Conservation (phyloP, 2,329 filamentous ascomycete species). For the Chalaropsis thielavioides region DNA sequence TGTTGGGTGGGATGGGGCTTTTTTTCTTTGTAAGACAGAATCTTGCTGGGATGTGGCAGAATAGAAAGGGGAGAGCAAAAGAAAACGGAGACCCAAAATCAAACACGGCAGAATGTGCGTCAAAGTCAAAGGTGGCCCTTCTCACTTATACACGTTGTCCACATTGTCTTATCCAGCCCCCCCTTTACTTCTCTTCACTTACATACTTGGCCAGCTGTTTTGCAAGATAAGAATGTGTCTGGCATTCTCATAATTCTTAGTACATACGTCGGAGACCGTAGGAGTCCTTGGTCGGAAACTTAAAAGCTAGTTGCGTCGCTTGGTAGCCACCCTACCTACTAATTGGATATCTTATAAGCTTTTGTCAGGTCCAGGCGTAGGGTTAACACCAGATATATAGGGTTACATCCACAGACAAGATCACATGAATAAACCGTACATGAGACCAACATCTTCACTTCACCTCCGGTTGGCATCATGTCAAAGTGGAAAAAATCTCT, state of each 20-base stretch:
- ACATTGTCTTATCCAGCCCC: neutral
- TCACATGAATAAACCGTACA: no score
- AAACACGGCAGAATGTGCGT: neutral
- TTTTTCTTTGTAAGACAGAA: neutral
- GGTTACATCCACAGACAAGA: no score
- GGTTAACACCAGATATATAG: no score
- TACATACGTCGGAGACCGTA: slow-evolving; percentile 5
- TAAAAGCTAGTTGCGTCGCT: no score
- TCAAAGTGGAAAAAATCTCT: neutral
- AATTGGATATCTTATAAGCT: neutral
- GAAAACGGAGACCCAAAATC: neutral
- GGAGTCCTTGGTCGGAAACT: neutral
- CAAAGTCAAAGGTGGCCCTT: neutral
- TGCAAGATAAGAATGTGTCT: neutral
- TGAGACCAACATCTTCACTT: neutral
- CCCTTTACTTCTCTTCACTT: neutral
- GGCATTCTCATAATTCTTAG: neutral
- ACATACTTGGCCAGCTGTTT: neutral
- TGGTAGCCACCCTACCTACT: neutral
- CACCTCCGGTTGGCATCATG: neutral
- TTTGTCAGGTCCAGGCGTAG: no score
- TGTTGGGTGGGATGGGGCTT: neutral
- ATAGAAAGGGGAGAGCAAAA: neutral
- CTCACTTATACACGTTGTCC: neutral
- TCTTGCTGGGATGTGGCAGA: neutral